Conservation (phyloP, 108 stramenopile species). For the Hondaea fermentalgiana region DNA sequence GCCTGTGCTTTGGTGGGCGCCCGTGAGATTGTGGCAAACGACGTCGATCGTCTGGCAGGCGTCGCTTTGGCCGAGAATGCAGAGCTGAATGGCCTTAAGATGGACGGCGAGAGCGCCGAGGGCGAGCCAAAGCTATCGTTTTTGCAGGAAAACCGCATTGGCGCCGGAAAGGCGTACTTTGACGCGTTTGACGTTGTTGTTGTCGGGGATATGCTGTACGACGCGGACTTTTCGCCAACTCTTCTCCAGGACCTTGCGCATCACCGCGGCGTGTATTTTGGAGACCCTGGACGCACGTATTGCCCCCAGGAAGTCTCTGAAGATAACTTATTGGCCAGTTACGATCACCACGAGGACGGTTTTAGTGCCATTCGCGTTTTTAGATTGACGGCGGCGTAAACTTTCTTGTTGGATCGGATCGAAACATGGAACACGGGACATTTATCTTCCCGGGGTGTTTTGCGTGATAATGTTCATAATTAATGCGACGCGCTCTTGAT, state of each 20-base stretch:
- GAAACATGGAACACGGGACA: not conserved
- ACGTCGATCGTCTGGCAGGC: not conserved
- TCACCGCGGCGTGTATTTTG: not conserved
- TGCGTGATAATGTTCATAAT: too few species aligned
- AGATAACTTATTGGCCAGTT: not conserved
- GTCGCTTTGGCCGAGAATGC: not conserved
- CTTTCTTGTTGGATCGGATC: not conserved
- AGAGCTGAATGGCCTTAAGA: not conserved
- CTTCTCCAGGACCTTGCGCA: not conserved
- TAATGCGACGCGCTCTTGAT: too few species aligned
- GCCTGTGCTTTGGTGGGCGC: not conserved
- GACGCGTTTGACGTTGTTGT: not conserved
- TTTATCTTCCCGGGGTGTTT: too few species aligned
- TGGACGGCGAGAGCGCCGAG: not conserved
- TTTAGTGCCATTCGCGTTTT: not conserved
- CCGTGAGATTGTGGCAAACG: not conserved
- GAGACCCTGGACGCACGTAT: not conserved
- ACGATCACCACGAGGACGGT: not conserved
- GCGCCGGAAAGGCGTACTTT: not conserved
- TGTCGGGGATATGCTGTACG: conserved; percentile 9
- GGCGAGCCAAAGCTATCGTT: not conserved
- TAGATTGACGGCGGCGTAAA: not conserved
- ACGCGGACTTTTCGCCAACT: not conserved
- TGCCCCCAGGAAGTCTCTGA: not conserved
- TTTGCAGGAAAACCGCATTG: not conserved